Conservation (phyloP, 2,329 filamentous ascomycete genomes). For the Fusarium miscanthi region DNA sequence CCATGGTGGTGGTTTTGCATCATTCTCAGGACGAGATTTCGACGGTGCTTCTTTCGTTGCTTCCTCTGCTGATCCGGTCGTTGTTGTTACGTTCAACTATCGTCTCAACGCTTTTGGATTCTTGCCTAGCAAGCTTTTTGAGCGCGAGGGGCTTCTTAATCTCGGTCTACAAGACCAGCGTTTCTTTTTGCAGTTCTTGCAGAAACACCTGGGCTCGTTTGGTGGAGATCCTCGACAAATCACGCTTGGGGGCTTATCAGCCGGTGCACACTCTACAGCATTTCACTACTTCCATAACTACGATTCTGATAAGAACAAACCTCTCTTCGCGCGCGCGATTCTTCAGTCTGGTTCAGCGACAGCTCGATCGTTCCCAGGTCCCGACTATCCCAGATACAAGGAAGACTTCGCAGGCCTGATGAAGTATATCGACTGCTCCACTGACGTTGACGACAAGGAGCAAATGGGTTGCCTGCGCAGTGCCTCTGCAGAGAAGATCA, state of each 20-base stretch:
- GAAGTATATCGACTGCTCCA: not conserved
- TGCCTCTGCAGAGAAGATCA: not conserved
- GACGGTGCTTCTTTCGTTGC: slow-evolving; percentile 9
- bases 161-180: slow-evolving; percentile 1
- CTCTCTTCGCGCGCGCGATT: not conserved
- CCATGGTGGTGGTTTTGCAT: slow-evolving; percentile 9
- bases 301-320: not conserved
- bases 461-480: slow-evolving; percentile 1
- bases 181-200: not conserved
- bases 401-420: not conserved
- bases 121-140: not conserved
- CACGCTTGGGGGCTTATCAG: slow-evolving; percentile 3
- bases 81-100: slow-evolving; percentile 7
- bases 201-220: not conserved
- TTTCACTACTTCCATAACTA: slow-evolving; percentile 20
- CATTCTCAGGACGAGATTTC: slow-evolving; percentile 1
- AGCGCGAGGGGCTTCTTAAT: not conserved
- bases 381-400: slow-evolving; percentile 4
- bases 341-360: slow-evolving; percentile 14
- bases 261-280: slow-evolving; percentile 3
- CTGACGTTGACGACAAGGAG: not conserved
- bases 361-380: not conserved
- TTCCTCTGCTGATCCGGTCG: not conserved
- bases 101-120: slow-evolving; percentile 11
- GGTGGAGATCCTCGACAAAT: not conserved